These are phyloP conservation scores for Huiozyma naganishii DNA, from an alignment of 805 yeast species.

Conservation along the genomic window DNA sequence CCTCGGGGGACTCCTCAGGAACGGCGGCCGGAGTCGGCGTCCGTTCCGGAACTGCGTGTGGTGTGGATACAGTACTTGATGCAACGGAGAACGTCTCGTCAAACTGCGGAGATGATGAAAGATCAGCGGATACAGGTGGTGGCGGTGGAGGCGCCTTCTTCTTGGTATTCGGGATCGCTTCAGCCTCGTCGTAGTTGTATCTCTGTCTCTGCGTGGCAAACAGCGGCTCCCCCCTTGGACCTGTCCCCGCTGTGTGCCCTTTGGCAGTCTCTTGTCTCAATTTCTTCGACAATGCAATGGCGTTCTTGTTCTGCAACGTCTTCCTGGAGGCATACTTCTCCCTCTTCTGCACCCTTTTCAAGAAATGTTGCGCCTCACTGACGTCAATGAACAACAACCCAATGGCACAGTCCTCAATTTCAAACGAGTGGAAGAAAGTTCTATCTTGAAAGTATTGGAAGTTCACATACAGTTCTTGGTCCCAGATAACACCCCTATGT, in stretches of 20 bases:
- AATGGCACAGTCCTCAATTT: constrained; percentile 76
- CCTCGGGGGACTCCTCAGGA: not conserved
- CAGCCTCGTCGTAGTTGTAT: constrained; percentile 17
- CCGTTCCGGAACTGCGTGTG: constrained; percentile 13
- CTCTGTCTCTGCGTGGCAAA: constrained; percentile 22
- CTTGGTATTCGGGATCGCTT: constrained; percentile 26
- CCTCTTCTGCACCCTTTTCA: constrained; percentile 61
- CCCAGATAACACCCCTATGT: constrained; percentile 87
- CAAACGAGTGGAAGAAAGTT: constrained; percentile 89
- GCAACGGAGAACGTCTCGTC: not conserved
- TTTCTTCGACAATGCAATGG: constrained; percentile 66
- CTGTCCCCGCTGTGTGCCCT: constrained; percentile 56
- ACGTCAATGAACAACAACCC: constrained; percentile 87
- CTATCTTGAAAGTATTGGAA: constrained; percentile 90
- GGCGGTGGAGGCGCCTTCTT: constrained; percentile 36
- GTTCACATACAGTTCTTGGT: constrained; percentile 83
- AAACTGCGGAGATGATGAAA: constrained; percentile 4
- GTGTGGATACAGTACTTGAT: constrained; percentile 1
- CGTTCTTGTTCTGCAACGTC: constrained; percentile 78
- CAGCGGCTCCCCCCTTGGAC: constrained; percentile 33
- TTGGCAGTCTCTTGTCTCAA: constrained; percentile 43
- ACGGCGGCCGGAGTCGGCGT: constrained; percentile 14
- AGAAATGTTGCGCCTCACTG: constrained; percentile 76
- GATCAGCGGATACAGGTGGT: constrained; percentile 20
- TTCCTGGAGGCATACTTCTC: constrained; percentile 80